Evolutionary conservation across 441 rosid species (phyloP).

Genomic region (Flueggea neowawraea): DNA sequence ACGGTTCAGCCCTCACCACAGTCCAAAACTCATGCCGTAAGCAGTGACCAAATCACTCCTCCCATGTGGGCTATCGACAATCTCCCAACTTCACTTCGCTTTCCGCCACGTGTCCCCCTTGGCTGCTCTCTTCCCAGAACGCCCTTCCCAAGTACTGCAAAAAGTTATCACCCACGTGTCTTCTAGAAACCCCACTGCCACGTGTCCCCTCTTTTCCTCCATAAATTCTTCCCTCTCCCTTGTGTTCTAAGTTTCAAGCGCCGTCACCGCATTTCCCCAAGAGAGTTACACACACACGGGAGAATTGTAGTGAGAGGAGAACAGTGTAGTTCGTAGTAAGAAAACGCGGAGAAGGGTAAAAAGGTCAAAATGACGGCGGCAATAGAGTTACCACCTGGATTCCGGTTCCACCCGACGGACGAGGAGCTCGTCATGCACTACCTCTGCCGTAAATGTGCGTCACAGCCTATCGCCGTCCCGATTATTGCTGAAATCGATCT

Average conservation of each 20-base stretch:
- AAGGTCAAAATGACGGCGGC: slow-evolving; percentile 28
- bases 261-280: slow-evolving; percentile 11
- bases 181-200: slow-evolving; percentile 39
- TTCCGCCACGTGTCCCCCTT: slow-evolving; percentile 51
- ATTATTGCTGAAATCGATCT: slow-evolving; percentile 82
- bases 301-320: too few relatives aligned
- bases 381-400: slow-evolving; percentile 67
- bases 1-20: slow-evolving; percentile 7
- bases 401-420: slow-evolving; percentile 90
- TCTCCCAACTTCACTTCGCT: slow-evolving; percentile 28
- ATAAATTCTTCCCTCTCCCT: slow-evolving; percentile 48
- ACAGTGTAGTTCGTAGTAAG: too few relatives aligned
- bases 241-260: slow-evolving; percentile 53
- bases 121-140: slow-evolving; percentile 8
- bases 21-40: slow-evolving; percentile 74
- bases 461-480: slow-evolving; percentile 63
- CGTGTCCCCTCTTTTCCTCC: slow-evolving; percentile 30
- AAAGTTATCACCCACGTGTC: slow-evolving; percentile 37
- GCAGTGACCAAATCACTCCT: slow-evolving; percentile 70
- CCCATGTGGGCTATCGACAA: not conserved
- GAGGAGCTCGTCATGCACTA: slow-evolving; percentile 89
- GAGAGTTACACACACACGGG: too few relatives aligned
- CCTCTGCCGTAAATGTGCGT: slow-evolving; percentile 64
- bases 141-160: too few relatives aligned
- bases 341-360: too few relatives aligned